Evolutionary conservation across 768 basidiomycete genomes (phyloP).

Genomic region (Rhodosporidiobolus sp.): DNA sequence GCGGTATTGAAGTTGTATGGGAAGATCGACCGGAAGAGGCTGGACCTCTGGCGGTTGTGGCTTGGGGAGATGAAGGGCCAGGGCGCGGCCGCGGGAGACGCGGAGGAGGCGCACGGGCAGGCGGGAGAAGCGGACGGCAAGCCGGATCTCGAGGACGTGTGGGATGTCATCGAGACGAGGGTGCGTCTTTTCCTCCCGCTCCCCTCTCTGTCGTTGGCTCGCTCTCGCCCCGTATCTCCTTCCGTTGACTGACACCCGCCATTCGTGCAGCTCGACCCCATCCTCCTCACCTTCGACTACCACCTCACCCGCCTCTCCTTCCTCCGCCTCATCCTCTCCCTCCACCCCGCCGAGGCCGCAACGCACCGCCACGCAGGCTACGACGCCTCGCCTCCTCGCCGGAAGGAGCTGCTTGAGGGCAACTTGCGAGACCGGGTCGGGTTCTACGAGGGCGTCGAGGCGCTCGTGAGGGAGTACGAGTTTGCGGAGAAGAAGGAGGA

Average conservation of each 20-base stretch:
- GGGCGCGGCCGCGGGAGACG: neutral
- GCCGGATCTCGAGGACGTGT: conserved; percentile 31
- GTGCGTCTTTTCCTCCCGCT: conserved; percentile 13
- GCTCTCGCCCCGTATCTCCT: too few relatives aligned
- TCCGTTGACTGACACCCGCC: fast-evolving
- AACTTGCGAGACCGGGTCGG: neutral
- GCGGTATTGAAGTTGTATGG: conserved; percentile 8
- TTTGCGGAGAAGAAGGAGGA: neutral
- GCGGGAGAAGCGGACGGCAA: neutral
- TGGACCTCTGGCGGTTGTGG: conserved; percentile 33
- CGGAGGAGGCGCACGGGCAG: neutral
- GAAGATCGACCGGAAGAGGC: conserved; percentile 22
- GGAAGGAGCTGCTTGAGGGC: neutral
- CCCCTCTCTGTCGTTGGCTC: too few relatives aligned
- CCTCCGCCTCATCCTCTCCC: conserved; percentile 25
- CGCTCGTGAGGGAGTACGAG: neutral
- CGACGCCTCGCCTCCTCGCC: neutral
- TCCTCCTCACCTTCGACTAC: conserved; percentile 36
- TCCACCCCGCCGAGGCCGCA: conserved; percentile 12
- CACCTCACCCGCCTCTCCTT: conserved; percentile 21
- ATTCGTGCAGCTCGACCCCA: conserved; percentile 19
- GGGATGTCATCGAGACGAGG: conserved; percentile 33
- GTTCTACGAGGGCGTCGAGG: conserved; percentile 2
- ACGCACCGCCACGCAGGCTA: conserved; percentile 7
- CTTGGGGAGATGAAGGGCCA: conserved; percentile 1